Evolutionary conservation across 306 rosid species (phyloP), one percentile per base, ranked within the genome.

Genomic region (Rosa chinensis): DNA sequence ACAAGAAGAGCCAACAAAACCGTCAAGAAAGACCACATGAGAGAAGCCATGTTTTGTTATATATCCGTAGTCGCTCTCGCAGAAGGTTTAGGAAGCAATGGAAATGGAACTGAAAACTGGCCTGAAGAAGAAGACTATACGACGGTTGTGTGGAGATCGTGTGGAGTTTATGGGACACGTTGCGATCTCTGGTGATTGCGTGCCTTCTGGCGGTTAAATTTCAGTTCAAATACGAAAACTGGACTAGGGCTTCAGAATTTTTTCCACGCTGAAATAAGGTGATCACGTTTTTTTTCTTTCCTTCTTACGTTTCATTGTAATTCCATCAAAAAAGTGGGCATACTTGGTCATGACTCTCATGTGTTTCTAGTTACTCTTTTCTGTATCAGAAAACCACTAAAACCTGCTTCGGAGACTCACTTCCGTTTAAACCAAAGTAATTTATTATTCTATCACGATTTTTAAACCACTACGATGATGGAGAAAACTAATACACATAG

Each of bases 1-100:
- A 77, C 20, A 6, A 45, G 10, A 35, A 63, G n/a, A 13, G 66
- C 85, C 84, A 81, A 66, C 73, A 86, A 63, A 59, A 73, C 44
- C 70, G 76, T 49, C 58, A 81, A n/a, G 68, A 10, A 73, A 80
- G 44, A 35, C 68, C 49, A 1, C 16, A 55, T 8, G 35, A 39
- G 37, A 76, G 90, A 81, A 18, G 90, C 77, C 89, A 83, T 80
- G 70, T 66, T 67, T 42, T 5, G 69, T 5, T 56, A 20, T 23
- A 9, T 37, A 8, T 55, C 28, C 55, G 49, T 70, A 39, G 48
- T 73, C 20, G 56, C 20, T 52, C 28, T 84, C 45, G 1, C 76
- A 28, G 18, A 43, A 39, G 13, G 32, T 64, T 25, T 1, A 8
- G 61, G 61, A 55, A 55, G 25, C 64, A 23, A 82, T 72, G 80